Evolutionary conservation across 768 basidiomycete genomes (phyloP), one percentile per base, ranked within the genome.

Genomic region (Lactarius tabidus): DNA sequence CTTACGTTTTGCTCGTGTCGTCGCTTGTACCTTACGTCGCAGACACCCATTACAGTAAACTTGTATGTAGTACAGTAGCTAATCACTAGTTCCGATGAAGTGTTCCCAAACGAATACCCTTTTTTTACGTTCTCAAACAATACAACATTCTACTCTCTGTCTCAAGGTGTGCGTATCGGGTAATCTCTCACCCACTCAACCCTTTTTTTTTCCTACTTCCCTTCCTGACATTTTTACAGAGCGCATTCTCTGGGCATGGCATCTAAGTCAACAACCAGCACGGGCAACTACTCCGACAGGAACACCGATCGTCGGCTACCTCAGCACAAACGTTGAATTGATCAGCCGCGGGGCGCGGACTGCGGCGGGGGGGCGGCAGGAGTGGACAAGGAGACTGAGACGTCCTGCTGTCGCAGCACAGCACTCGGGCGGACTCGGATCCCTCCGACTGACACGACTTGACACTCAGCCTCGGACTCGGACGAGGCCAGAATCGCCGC

Each of bases 1-100:
- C 43, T 41, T 54, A 56, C 59, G 43, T 60, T n/a, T 56, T 65
- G 55, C 60, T 61, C 64, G 59, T 65, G 18, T 51, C 23, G 20
- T 65, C 59, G 53, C 64, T 65, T 65, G 64, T 65, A 65, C 64
- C 64, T 65, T 65, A 65, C 59, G 59, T 61, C 59, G 56, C 64
- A 51, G 35, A 56, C 52, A 43, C 41, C 41, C 35, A 14, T 61
- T 65, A 60, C 59, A 60, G 55, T 65, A 65, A 65, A 52, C 45
- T 61, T 65, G 64, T 65, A 61, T 65, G 64, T 65, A 65, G 64
- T 61, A 65, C 61, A 65, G 64, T 61, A 65, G 15, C 64, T 65
- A 65, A 65, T 65, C 45, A 60, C 35, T 51, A 60, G 64, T 65
- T 61, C 35, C 38, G 59, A 38, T 51, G 45, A 45, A 39, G 15